Conservation (phyloP, 441 rosid species). For the Croton laevigatus region DNA sequence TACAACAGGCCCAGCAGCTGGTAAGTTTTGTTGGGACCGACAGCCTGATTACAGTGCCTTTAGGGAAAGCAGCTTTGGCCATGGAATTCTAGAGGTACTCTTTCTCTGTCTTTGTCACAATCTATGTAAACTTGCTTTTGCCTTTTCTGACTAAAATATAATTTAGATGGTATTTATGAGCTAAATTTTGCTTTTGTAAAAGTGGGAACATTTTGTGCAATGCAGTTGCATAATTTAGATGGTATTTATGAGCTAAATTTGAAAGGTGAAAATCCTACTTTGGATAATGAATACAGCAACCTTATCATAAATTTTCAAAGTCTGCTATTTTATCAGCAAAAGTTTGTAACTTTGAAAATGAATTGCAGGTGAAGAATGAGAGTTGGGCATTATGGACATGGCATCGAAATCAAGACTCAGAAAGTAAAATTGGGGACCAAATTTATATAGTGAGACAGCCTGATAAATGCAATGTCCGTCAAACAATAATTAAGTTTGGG, state of each 20-base stretch:
- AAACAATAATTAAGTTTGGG: neutral
- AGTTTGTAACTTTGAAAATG: neutral
- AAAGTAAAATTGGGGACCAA: constrained; percentile 31
- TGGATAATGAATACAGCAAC: too few species aligned
- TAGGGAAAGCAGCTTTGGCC: constrained; percentile 62
- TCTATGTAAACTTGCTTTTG: neutral
- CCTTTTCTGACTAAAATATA: neutral
- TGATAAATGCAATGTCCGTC: constrained; percentile 28
- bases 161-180: neutral
- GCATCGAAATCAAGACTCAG: constrained; percentile 51
- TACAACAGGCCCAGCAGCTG: constrained; percentile 52
- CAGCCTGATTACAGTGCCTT: constrained; percentile 62
- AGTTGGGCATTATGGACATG: constrained; percentile 58
- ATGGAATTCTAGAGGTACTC: constrained; percentile 59
- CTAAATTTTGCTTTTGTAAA: too few species aligned
- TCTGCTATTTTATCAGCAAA: neutral
- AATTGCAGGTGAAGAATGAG: constrained; percentile 52
- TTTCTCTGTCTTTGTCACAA: neutral
- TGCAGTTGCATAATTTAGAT: neutral
- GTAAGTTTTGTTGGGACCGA: constrained; percentile 54
- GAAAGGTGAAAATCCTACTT: too few species aligned
- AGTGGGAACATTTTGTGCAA: too few species aligned
- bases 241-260: neutral
- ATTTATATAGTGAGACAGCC: constrained; percentile 52
- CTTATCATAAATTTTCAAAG: too few species aligned